A percentile compares a stretch with the other conserved stretches of the same genome.
These are phyloP conservation scores for Oryza meridionalis DNA, from an alignment of 176 grass and related monocot genomes.

Conservation along the genomic window DNA sequence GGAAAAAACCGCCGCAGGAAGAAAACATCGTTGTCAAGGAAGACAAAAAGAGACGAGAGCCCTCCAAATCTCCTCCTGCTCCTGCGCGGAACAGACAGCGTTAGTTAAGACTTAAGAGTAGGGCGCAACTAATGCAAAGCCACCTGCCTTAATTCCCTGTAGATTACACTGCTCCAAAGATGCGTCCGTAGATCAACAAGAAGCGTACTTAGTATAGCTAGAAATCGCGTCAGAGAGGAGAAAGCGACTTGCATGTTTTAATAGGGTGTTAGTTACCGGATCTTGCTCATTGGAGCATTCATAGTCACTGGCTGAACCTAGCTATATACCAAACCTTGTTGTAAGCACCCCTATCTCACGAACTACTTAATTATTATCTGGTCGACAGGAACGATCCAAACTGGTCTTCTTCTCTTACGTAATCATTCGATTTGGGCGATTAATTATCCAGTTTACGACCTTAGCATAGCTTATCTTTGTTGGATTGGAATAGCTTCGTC, in stretches of 20 bases:
- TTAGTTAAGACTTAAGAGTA: slow-evolving; percentile 77
- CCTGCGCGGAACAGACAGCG: slow-evolving; percentile 59
- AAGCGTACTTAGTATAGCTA: neutral
- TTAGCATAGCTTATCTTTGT: slow-evolving; percentile 1
- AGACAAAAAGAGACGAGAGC: slow-evolving; percentile 49
- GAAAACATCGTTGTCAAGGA: slow-evolving; percentile 47
- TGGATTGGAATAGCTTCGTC: neutral
- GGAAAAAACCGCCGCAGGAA: slow-evolving; percentile 14
- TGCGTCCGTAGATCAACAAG: neutral
- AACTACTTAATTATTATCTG: neutral
- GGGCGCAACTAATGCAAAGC: slow-evolving; percentile 47
- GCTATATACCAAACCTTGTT: slow-evolving; percentile 5
- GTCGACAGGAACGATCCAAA: slow-evolving; percentile 40
- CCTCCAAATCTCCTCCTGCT: slow-evolving; percentile 32
- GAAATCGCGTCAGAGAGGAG: neutral
- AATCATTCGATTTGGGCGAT: slow-evolving; percentile 8
- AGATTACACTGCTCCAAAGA: no score
- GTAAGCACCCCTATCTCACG: slow-evolving; percentile 17
- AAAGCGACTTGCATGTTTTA: slow-evolving; percentile 14
- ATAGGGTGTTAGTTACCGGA: slow-evolving; percentile 30
- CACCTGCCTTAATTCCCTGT: slow-evolving; percentile 43
- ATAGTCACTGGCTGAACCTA: neutral
- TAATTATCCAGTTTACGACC: slow-evolving; percentile 18
- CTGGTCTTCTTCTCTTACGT: slow-evolving; percentile 33
- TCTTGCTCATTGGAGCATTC: slow-evolving; percentile 15